Base-by-base conservation (phyloP, 352 stramenopile genomes). In the Pythium biforme region DNA sequence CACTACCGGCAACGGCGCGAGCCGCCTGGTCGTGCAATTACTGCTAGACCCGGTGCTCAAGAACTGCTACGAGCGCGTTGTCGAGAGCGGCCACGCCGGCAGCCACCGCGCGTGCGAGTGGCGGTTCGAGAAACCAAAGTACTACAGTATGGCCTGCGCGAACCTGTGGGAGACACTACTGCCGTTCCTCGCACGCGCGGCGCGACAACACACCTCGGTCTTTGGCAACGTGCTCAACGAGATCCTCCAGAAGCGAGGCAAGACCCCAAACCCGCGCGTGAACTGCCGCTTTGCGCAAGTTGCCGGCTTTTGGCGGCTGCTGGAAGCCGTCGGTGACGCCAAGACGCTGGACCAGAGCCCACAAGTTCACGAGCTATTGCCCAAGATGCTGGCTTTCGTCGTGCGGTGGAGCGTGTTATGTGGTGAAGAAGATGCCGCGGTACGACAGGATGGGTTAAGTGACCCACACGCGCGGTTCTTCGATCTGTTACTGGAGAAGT, bases 211-310 rank as follows among this genome's bases (percentile, higher is more conserved):
- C 27, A 67, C 78, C 2, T 11, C 49, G 1, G 34, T 63, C 7
- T 64, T 86, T 25, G 29, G 39, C 3, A 33, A 69, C 29, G 60
- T 76, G 10, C 39, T 90, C 11, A 20, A 59, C 11, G 19, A 48
- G 25, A 62, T 59, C 4, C 1, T 54, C 1, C 17, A 27, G 12
- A 63, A 25, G 12, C 52, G 11, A 25, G 11, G 31, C 22, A 8
- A 25, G 12, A 1, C 17, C 26, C 14, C 25, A 20, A 25, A n/a
- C 14, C 3, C 11, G 22, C 72, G 69, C 5, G 64, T 79, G 19
- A 89, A 86, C 55, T 91, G 81, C 29, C 67, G 69, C 10, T 86
- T 91, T 58, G 74, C 77, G 19, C 76, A 83, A n/a, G 68, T 89
- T n/a, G 59, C 67, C 7, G 81, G 81, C 0, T 43, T 86, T 0